Conservation (phyloP, 1,284 basidiomycete genomes). For the Tylopilus sp. region DNA sequence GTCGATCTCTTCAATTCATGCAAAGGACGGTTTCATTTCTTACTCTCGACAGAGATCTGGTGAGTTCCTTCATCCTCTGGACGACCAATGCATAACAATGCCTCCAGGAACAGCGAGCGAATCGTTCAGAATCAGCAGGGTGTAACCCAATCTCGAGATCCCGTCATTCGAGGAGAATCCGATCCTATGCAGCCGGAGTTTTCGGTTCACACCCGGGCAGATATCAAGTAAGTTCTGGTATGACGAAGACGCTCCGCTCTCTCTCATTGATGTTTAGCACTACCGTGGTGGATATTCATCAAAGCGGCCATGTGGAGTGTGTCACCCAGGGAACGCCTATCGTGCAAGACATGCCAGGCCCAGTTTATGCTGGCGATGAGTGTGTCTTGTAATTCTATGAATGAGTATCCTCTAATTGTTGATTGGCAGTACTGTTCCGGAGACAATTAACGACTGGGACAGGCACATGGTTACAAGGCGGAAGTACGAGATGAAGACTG, state of each 20-base stretch:
- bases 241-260: too few relatives aligned
- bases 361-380: not conserved
- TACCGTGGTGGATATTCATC: not conserved
- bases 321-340: not conserved
- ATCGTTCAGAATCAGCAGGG: not conserved
- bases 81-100: too few relatives aligned
- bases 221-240: not conserved
- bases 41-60: slow-evolving; percentile 4
- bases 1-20: slow-evolving; percentile 2
- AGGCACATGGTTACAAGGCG: too few relatives aligned
- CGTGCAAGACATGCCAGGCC: not conserved
- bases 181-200: not conserved
- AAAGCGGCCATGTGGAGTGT: not conserved
- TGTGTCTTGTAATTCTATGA: not conserved
- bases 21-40: slow-evolving; percentile 4
- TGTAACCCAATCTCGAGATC: not conserved
- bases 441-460: not conserved
- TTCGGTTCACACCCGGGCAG: not conserved
- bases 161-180: not conserved
- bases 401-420: not conserved
- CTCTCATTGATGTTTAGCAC: not conserved
- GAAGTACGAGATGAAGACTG: not conserved
- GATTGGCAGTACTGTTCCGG: not conserved
- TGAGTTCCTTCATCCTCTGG: not conserved
- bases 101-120: not conserved